phyloP scores from a whole-genome alignment of 1,284 basidiomycete species.

The Cutaneotrichosporon arboriforme region DNA sequence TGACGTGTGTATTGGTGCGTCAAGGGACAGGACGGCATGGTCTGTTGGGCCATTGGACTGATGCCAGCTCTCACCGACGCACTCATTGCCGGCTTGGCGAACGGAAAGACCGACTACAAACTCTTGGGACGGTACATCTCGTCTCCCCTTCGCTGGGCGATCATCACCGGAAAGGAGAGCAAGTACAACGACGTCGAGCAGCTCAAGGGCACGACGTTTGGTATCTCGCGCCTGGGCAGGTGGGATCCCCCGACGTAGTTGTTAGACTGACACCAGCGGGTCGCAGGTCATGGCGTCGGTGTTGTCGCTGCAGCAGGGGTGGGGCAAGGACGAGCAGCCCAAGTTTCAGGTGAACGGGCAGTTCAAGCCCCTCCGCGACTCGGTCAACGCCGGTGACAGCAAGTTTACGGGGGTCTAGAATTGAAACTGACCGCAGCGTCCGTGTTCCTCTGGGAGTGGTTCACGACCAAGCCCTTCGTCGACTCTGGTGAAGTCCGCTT shows the following conservation, averaged over 20 bases:
- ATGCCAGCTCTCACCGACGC: constrained; percentile 77
- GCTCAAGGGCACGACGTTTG: constrained; percentile 73
- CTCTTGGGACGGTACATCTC: constrained; percentile 89
- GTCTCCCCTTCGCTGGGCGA: constrained; percentile 85
- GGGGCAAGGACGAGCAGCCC: constrained; percentile 54
- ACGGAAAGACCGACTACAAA: constrained; percentile 78
- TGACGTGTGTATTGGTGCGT: constrained; percentile 74
- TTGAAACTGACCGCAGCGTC: constrained; percentile 29
- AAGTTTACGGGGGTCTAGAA: constrained; percentile 3
- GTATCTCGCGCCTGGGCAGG: constrained; percentile 80
- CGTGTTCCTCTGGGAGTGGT: constrained; percentile 79
- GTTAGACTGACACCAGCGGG: constrained; percentile 1
- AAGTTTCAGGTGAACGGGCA: constrained; percentile 82
- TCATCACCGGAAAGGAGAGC: constrained; percentile 76
- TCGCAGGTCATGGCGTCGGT: constrained; percentile 90
- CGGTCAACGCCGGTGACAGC: constrained; percentile 72
- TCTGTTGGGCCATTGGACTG: not conserved
- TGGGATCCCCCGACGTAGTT: not conserved
- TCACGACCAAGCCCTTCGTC: constrained; percentile 89
- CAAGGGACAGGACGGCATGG: not conserved
- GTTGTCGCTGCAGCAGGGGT: constrained; percentile 80
- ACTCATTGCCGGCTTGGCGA: constrained; percentile 86
- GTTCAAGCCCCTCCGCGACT: constrained; percentile 79
- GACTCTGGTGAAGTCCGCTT: constrained; percentile 78
- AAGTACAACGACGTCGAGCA: constrained; percentile 68